phyloP scores from a whole-genome alignment of 2,329 filamentous ascomycete species.

The Bipolaris zeicola region DNA sequence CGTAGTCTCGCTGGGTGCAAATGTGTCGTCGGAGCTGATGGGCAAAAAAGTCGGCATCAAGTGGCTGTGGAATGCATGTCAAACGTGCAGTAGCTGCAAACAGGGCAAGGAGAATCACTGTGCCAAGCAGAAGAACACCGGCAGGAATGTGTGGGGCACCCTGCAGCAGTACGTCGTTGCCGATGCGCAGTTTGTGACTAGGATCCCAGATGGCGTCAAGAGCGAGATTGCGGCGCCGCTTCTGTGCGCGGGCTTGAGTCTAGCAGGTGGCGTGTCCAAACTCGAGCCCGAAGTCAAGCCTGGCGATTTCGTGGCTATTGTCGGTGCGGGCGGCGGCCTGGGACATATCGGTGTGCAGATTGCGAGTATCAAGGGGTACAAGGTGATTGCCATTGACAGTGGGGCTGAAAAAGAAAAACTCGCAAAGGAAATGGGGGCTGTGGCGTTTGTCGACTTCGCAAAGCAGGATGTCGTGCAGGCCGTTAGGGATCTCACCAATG shows the following conservation, averaged over 20 bases:
- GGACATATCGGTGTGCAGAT: slow-evolving; percentile 83
- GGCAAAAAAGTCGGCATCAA: slow-evolving; percentile 52
- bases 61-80: slow-evolving; percentile 54
- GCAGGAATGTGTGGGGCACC: slow-evolving; percentile 46
- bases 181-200: slow-evolving; percentile 39
- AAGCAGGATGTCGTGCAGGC: slow-evolving; percentile 53
- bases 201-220: slow-evolving; percentile 45
- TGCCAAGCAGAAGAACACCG: slow-evolving; percentile 50
- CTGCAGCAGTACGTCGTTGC: slow-evolving; percentile 46
- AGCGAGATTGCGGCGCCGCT: slow-evolving; percentile 46
- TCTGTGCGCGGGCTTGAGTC: slow-evolving; percentile 52
- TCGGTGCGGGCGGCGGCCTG: slow-evolving; percentile 83
- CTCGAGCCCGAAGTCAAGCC: slow-evolving; percentile 74
- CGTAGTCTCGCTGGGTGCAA: slow-evolving; percentile 47
- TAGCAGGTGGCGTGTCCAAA: slow-evolving; percentile 86
- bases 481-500: slow-evolving; percentile 49
- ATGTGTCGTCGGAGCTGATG: slow-evolving; percentile 35
- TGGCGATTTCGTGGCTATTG: slow-evolving; percentile 78
- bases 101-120: slow-evolving; percentile 51
- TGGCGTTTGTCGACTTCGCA: slow-evolving; percentile 78
- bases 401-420: slow-evolving; percentile 79
- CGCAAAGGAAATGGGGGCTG: slow-evolving; percentile 71
- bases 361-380: slow-evolving; percentile 80
- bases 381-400: slow-evolving; percentile 80
- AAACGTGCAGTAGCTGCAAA: slow-evolving; percentile 45